These are phyloP conservation scores for Pyricularia pennisetigena DNA, from an alignment of 2,329 filamentous ascomycete genomes.

Conservation along the genomic window DNA sequence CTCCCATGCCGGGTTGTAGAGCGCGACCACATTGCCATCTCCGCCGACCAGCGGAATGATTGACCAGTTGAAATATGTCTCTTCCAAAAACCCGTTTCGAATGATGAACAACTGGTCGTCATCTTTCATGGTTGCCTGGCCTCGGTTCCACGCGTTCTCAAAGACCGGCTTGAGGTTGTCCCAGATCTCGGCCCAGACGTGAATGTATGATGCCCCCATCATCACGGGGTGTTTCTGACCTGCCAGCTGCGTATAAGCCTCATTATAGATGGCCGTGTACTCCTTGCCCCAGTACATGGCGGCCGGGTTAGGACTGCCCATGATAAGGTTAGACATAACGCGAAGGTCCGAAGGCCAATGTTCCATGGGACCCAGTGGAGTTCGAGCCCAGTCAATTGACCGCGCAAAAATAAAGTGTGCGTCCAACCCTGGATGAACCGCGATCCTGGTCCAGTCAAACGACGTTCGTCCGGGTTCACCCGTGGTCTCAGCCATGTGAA, in stretches of 20 bases:
- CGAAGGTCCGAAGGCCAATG: conserved; percentile 33
- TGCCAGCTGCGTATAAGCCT: conserved; percentile 53
- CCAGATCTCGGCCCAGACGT: conserved; percentile 47
- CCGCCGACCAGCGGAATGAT: conserved; percentile 34
- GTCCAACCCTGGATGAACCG: conserved; percentile 22
- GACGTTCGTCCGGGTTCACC: conserved; percentile 25
- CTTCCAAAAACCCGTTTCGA: conserved; percentile 29
- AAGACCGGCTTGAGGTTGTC: conserved; percentile 28
- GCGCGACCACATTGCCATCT: conserved; percentile 28
- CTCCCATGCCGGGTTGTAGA: conserved; percentile 36
- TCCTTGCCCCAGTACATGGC: conserved; percentile 54
- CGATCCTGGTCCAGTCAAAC: conserved; percentile 76
- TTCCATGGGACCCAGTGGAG: conserved; percentile 31
- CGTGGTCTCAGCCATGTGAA: not conserved
- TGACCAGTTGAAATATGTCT: conserved; percentile 38
- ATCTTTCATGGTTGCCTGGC: conserved; percentile 28
- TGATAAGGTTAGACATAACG: conserved; percentile 27
- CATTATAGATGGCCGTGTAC: conserved; percentile 60
- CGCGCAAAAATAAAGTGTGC: conserved; percentile 21
- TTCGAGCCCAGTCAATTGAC: conserved; percentile 32
- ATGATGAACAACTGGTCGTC: conserved; percentile 34
- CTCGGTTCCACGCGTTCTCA: conserved; percentile 20
- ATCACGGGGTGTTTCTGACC: conserved; percentile 54
- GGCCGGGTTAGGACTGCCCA: conserved; percentile 33
- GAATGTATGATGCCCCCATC: conserved; percentile 48